Evolutionary conservation across 805 yeast genomes (phyloP).

Genomic region (Suhomyces sp.): DNA sequence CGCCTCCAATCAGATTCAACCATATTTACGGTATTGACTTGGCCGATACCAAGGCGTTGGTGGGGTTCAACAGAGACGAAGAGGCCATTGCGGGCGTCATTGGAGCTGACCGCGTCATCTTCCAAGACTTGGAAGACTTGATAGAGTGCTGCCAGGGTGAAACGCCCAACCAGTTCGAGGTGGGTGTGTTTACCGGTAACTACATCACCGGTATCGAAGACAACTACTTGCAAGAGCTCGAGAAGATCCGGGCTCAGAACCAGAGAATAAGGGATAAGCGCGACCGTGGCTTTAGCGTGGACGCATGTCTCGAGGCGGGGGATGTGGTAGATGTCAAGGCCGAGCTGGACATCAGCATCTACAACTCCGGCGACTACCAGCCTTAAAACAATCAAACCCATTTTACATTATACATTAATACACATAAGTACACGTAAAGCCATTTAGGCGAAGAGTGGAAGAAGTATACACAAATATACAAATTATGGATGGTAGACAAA

Average conservation of each 20-base stretch:
- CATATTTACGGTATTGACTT: constrained; percentile 97
- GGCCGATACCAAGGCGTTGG: constrained; percentile 91
- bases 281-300: constrained; percentile 41
- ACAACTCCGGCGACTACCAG: constrained; percentile 53
- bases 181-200: constrained; percentile 93
- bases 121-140: constrained; percentile 81
- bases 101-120: constrained; percentile 89
- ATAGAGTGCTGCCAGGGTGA: constrained; percentile 68
- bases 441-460: too few relatives aligned
- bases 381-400: neutral
- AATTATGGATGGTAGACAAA: too few relatives aligned
- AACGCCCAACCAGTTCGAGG: constrained; percentile 68
- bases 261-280: constrained; percentile 44
- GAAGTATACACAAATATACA: too few relatives aligned
- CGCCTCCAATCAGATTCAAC: constrained; percentile 95
- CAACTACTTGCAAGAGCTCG: constrained; percentile 76
- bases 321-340: constrained; percentile 71
- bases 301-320: constrained; percentile 39
- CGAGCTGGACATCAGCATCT: constrained; percentile 60
- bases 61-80: constrained; percentile 77
- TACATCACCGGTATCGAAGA: constrained; percentile 94
- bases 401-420: too few relatives aligned
- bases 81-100: constrained; percentile 71
- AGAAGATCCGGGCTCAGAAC: constrained; percentile 76
- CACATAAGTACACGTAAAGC: too few relatives aligned